phyloP scores from a whole-genome alignment of 305 asterid species.

The Fraxinus ornus region DNA sequence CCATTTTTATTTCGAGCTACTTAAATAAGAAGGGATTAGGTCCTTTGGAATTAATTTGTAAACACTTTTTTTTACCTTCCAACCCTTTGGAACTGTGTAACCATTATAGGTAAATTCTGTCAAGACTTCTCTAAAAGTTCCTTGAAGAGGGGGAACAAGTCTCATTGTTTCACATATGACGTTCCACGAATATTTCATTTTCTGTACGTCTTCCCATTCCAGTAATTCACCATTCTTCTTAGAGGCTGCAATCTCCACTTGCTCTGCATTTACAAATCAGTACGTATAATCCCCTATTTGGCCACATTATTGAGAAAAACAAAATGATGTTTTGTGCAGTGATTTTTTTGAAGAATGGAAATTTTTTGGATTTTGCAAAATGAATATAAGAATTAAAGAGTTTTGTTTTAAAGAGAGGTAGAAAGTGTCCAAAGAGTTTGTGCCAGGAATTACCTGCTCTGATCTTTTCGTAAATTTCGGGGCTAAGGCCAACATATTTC shows the following conservation, averaged over 20 bases:
- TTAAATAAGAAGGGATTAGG: too few relatives aligned
- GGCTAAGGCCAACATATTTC: constrained; percentile 43
- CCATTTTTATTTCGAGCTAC: too few relatives aligned
- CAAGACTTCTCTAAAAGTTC: constrained; percentile 21
- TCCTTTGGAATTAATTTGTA: too few relatives aligned
- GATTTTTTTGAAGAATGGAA: too few relatives aligned
- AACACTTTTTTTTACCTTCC: constrained; percentile 17
- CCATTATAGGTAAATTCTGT: constrained; percentile 21
- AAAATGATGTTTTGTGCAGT: too few relatives aligned
- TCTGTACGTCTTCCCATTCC: constrained; percentile 26
- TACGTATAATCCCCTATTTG: neutral
- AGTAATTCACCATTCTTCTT: constrained; percentile 37
- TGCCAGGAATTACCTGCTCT: constrained; percentile 24
- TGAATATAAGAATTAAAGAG: neutral
- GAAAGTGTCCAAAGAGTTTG: too few relatives aligned
- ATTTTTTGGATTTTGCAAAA: too few relatives aligned
- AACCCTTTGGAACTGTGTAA: constrained; percentile 29
- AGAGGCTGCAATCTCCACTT: constrained; percentile 35
- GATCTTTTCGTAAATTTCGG: constrained; percentile 33
- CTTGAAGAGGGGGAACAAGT: constrained; percentile 49
- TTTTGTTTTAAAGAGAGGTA: neutral
- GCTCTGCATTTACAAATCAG: constrained; percentile 26
- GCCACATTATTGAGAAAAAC: too few relatives aligned
- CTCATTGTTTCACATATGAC: constrained; percentile 48
- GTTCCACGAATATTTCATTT: constrained; percentile 27